Base-by-base conservation (phyloP, 257 asterid genomes). In the Ligustrum vulgare region DNA sequence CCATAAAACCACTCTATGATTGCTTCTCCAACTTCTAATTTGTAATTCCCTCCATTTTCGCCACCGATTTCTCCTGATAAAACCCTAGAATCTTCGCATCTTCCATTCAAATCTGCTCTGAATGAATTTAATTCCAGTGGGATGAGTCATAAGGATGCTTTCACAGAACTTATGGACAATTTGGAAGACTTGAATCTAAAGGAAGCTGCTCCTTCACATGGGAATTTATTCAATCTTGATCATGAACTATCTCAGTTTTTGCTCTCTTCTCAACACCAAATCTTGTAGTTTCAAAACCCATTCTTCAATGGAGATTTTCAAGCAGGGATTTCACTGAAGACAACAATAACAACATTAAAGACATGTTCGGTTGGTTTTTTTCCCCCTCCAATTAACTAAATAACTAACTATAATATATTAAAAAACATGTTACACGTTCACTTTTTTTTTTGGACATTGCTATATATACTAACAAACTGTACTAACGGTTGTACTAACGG, bases 111-210 rank as follows among this genome's bases (percentile, higher is more conserved):
- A n/a, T 15, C 22, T 15, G 8, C 25, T n/a, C 10, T 18, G 62
- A 49, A 18, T 49, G 58, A 49, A 5, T 49, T 28, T 28, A 28
- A 28, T 28, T 28, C 31, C 1, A 1, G 60, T 49, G 60, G 66
- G 32, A 28, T 13, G 65, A 71, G 66, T 51, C 49, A 71, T 28
- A 71, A 71, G n/a, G 66, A 47, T 47, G 75, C 60, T 6, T 12
- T 71, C 43, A 49, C 65, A 31, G 75, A 71, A 35, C 23, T 71
- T 13, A 49, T 71, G 65, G 60, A 67, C 28, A 45, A 58, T 25
- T 47, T 71, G 75, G 67, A 71, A 43, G 64, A 67, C 16, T 28
- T 71, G 75, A 47, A 71, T 41, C 31, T 51, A n/a, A 4, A 47
- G 54, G 75, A 45, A 71, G 28, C 16, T 71, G 66, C 67, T 12